phyloP scores from a whole-genome alignment of 2,329 filamentous ascomycete genomes.

The Diatrype stigma region DNA sequence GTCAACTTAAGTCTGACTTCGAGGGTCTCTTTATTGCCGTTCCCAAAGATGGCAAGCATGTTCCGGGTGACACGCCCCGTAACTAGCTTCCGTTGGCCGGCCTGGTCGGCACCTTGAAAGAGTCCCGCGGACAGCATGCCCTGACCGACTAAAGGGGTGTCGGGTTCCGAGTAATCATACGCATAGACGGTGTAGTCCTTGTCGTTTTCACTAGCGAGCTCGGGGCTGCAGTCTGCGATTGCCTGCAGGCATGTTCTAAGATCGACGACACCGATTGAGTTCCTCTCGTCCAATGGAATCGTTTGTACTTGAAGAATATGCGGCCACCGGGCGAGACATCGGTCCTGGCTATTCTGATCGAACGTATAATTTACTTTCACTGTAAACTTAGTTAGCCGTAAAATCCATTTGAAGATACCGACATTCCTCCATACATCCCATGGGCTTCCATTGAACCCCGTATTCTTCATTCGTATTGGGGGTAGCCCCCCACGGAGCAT shows the following conservation, averaged over 20 bases:
- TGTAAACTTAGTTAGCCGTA: slow-evolving; percentile 34
- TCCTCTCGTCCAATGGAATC: slow-evolving; percentile 73
- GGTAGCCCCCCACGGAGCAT: slow-evolving; percentile 20
- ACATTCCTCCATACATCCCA: slow-evolving; percentile 58
- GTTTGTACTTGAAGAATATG: slow-evolving; percentile 77
- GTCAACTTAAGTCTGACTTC: slow-evolving; percentile 90
- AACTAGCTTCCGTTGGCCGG: slow-evolving; percentile 62
- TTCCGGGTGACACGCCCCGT: slow-evolving; percentile 90
- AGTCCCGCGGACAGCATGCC: slow-evolving; percentile 89
- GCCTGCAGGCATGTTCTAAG: slow-evolving; percentile 82
- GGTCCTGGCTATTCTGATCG: slow-evolving; percentile 81
- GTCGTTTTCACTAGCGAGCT: slow-evolving; percentile 68
- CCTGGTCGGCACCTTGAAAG: slow-evolving; percentile 32
- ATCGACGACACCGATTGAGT: slow-evolving; percentile 81
- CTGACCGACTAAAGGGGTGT: slow-evolving; percentile 89
- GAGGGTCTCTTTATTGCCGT: slow-evolving; percentile 78
- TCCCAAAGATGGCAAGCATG: slow-evolving; percentile 75
- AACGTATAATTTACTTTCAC: slow-evolving; percentile 98
- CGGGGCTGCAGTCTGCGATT: slow-evolving; percentile 74
- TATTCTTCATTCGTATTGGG: slow-evolving; percentile 33
- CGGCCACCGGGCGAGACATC: slow-evolving; percentile 83
- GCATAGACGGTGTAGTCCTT: slow-evolving; percentile 95
- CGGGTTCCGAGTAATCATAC: slow-evolving; percentile 92
- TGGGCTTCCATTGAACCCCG: slow-evolving; percentile 56
- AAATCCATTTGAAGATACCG: neutral